These are phyloP conservation scores for Avena sativa DNA, from an alignment of 176 grass and related monocot genomes.

Conservation along the genomic window DNA sequence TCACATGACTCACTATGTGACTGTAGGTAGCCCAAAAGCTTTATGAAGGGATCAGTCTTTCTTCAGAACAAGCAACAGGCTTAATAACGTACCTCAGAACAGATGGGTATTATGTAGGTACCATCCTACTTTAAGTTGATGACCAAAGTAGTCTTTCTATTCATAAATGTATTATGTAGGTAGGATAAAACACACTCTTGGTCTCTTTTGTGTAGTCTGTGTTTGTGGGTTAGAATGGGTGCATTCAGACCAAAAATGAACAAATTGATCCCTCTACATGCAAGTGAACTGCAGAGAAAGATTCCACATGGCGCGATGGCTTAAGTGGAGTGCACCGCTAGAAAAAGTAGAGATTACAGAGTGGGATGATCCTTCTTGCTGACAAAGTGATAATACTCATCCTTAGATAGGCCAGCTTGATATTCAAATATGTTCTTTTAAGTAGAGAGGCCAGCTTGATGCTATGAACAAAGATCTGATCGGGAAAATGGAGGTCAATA, in stretches of 20 bases:
- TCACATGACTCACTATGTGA: no score
- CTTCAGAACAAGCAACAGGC: conserved; percentile 81
- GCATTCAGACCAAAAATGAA: conserved; percentile 15
- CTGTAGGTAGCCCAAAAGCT: conserved; percentile 87
- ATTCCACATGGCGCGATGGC: not conserved
- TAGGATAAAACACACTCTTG: conserved; percentile 1
- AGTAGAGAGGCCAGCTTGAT: conserved; percentile 11
- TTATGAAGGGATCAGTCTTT: conserved; percentile 88
- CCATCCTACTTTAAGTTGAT: conserved; percentile 37
- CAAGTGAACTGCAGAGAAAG: conserved; percentile 13
- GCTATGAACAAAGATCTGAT: conserved; percentile 10
- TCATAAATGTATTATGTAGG: conserved; percentile 29
- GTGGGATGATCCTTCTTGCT: conserved; percentile 9
- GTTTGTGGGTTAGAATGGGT: conserved; percentile 11
- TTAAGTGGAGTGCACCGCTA: not conserved
- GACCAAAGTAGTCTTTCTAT: conserved; percentile 20
- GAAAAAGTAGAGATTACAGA: conserved; percentile 1
- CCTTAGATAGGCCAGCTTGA: not conserved
- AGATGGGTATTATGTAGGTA: conserved; percentile 91
- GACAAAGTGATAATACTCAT: not conserved
- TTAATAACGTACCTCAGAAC: conserved; percentile 97
- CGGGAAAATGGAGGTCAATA: not conserved
- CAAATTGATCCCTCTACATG: conserved; percentile 11
- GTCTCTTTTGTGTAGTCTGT: not conserved
- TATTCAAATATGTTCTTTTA: not conserved